These are phyloP conservation scores for Phytophthora podocarpi DNA, from an alignment of 352 stramenopile genomes.

Conservation along the genomic window DNA sequence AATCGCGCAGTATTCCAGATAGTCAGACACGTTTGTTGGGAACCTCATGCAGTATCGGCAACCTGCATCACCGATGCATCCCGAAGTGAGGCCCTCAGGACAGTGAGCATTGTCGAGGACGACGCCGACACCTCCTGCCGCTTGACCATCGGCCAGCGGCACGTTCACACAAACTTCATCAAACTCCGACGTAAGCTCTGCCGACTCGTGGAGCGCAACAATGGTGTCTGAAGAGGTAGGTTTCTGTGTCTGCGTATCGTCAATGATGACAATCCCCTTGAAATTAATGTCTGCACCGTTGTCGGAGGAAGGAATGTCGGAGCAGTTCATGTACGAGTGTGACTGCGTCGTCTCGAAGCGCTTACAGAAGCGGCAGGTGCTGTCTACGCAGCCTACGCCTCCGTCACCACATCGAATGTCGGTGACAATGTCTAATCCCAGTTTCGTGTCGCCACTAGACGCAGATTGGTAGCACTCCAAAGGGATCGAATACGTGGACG, in stretches of 20 bases:
- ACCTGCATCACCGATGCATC: conserved; percentile 29
- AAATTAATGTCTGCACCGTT: conserved; percentile 35
- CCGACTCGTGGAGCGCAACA: conserved; percentile 14
- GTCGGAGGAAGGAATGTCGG: conserved; percentile 18
- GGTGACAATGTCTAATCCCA: conserved; percentile 33
- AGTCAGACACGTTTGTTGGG: conserved; percentile 23
- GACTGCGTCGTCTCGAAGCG: conserved; percentile 33
- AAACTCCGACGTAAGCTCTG: not conserved
- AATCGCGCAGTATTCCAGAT: conserved; percentile 34
- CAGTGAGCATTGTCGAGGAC: conserved; percentile 35
- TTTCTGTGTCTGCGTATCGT: conserved; percentile 9
- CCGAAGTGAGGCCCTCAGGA: conserved; percentile 25
- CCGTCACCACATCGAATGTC: conserved; percentile 40
- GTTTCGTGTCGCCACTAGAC: conserved; percentile 24
- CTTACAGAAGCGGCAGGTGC: conserved; percentile 38
- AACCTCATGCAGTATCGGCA: conserved; percentile 43
- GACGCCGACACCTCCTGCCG: conserved; percentile 31
- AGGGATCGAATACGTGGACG: conserved; percentile 21
- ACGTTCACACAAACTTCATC: conserved; percentile 20
- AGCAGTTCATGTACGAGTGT: conserved; percentile 23
- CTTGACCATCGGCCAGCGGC: conserved; percentile 30
- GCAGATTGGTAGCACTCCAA: conserved; percentile 27
- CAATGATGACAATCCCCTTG: conserved; percentile 19
- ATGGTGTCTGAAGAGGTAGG: not conserved
- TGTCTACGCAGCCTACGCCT: conserved; percentile 35